A percentile compares a stretch with the other conserved stretches of the same genome.
Evolutionary conservation across 2,329 filamentous ascomycete species (phyloP).

Genomic region (Talaromyces sp.): DNA sequence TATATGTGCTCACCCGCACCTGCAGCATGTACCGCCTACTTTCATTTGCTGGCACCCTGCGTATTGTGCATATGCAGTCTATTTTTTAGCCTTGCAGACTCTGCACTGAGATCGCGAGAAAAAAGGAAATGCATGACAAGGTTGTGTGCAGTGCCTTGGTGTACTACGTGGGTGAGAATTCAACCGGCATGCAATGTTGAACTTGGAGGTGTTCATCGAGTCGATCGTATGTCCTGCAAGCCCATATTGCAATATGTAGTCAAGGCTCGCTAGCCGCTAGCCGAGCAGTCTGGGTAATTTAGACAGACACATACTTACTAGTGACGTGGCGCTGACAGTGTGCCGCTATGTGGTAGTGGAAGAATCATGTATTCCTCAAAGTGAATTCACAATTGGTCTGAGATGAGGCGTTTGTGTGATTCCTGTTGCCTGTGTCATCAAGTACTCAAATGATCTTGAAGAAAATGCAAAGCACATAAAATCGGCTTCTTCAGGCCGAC

Average conservation of each 20-base stretch:
- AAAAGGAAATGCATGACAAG: background rate
- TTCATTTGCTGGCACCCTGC: slow-evolving; percentile 5
- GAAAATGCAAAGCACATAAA: background rate
- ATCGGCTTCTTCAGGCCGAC: background rate
- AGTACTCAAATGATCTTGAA: background rate
- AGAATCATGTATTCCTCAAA: background rate
- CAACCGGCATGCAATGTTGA: background rate
- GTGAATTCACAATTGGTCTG: background rate
- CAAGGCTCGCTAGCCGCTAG: background rate
- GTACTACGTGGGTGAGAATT: background rate
- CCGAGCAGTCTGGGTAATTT: background rate
- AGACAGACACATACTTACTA: background rate
- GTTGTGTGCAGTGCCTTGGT: background rate
- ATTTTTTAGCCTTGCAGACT: background rate
- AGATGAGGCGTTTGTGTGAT: too few species aligned
- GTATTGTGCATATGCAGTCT: slow-evolving; percentile 14
- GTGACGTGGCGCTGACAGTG: background rate
- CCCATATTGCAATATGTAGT: background rate
- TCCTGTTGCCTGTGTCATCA: background rate
- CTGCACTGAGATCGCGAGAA: background rate
- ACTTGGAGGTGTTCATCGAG: background rate
- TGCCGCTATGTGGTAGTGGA: background rate
- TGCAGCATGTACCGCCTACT: background rate
- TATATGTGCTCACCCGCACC: slow-evolving; percentile 5
- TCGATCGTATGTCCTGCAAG: background rate